phyloP scores from a whole-genome alignment of 768 basidiomycete genomes.

The Austroboletus eburneus region DNA sequence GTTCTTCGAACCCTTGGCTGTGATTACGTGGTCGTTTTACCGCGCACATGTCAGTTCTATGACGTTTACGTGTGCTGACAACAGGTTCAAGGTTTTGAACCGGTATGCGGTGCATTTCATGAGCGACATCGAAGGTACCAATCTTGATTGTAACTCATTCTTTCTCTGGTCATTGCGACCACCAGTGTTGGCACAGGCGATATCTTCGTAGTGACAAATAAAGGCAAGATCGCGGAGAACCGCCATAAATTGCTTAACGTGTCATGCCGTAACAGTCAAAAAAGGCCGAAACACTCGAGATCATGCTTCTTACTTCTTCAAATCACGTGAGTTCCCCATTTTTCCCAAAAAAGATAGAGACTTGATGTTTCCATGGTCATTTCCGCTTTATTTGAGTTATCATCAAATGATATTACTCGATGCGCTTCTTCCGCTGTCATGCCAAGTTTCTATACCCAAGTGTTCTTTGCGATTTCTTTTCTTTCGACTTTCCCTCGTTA shows the following conservation, averaged over 20 bases:
- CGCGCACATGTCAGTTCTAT: constrained; percentile 23
- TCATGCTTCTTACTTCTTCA: constrained; percentile 40
- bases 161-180: constrained; percentile 53
- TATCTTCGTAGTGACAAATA: constrained; percentile 51
- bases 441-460: no score
- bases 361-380: constrained; percentile 19
- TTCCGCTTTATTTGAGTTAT: constrained; percentile 17
- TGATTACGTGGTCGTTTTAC: constrained; percentile 35
- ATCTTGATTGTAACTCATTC: constrained; percentile 38
- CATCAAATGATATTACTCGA: neutral
- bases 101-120: constrained; percentile 14
- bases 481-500: neutral
- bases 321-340: constrained; percentile 46
- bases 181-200: neutral
- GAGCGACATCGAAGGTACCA: constrained; percentile 32
- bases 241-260: constrained; percentile 7
- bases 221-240: constrained; percentile 31
- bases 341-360: constrained; percentile 2
- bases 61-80: constrained; percentile 8
- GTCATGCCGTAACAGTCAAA: constrained; percentile 5
- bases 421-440: neutral
- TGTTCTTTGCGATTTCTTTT: neutral
- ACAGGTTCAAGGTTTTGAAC: neutral
- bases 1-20: constrained; percentile 24
- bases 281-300: constrained; percentile 36